Base-by-base conservation (phyloP, 1,284 basidiomycete species). In the Microbotryum lychnidis-dioicae region DNA sequence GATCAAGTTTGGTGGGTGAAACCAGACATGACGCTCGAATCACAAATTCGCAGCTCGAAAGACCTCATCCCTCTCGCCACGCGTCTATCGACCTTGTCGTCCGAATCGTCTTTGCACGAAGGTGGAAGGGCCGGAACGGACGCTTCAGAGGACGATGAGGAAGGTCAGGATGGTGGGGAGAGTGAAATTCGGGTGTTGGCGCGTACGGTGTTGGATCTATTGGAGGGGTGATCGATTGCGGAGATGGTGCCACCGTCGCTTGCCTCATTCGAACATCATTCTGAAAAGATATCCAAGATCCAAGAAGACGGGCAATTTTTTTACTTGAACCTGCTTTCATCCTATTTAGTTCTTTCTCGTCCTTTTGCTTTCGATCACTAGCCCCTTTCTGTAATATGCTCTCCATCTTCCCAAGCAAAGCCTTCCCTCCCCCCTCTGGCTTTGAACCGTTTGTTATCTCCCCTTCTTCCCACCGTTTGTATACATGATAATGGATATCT, bases 101-200 rank as follows among this genome's bases (percentile, higher is more conserved):
- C 87, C 37, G 37, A 42, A 27, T 82, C 83, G 8, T 83, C 53
- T 6, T 57, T 59, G 45, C 46, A 48, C 21, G 51, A 51, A 31
- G 45, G 42, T 42, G 50, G 56, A 16, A 61, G 16, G 16, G 52
- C 58, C 16, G 54, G 54, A n/a, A 53, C 48, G 54, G 68, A 58
- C 52, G 63, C 54, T 60, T 69, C 52, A 57, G 60, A 50, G 61
- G 72, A 21, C 59, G 63, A 49, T 55, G 64, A 50, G 61, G 65
- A 49, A 61, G 61, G 86, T 83, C 25, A 77, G 59, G 77, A 76
- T 18, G 77, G 89, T 54, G 89, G 89, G 10, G 86, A 87, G 65
- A 84, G 86, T 55, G 90, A 96, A 78, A 96, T 97, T 68, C 86
- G 89, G 67, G 78, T 86, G 50, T 81, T 96, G 55, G 86, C 87